These are phyloP conservation scores for Periconia macrospinosa DNA, from an alignment of 2,329 filamentous ascomycete genomes.

Conservation along the genomic window DNA sequence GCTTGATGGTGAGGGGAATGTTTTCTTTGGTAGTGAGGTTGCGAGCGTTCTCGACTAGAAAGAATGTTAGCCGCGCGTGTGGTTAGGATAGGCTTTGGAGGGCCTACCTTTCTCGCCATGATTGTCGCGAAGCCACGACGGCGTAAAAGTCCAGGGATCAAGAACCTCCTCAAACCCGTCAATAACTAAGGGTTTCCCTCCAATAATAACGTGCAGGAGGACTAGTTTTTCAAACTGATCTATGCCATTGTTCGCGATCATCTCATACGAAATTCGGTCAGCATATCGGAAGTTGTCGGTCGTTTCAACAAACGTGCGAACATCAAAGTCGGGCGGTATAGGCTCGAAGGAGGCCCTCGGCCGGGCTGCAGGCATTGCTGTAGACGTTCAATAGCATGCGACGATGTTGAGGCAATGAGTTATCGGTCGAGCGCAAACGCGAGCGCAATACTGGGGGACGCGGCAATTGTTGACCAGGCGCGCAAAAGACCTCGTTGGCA, in stretches of 20 bases:
- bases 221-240: slow-evolving; percentile 86
- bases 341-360: slow-evolving; percentile 91
- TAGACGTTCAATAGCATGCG: slow-evolving; percentile 9
- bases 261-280: slow-evolving; percentile 74
- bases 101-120: slow-evolving; percentile 75
- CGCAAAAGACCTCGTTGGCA: background rate
- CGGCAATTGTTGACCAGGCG: background rate
- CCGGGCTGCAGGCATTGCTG: slow-evolving; percentile 72
- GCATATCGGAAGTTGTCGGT: slow-evolving; percentile 87
- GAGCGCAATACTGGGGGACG: background rate
- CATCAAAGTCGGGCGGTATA: slow-evolving; percentile 81
- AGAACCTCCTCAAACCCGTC: slow-evolving; percentile 81
- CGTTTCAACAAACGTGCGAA: slow-evolving; percentile 72
- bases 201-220: slow-evolving; percentile 76
- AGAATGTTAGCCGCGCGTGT: slow-evolving; percentile 21
- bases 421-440: background rate
- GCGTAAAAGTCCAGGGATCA: slow-evolving; percentile 76
- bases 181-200: slow-evolving; percentile 86
- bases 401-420: background rate
- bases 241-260: slow-evolving; percentile 75
- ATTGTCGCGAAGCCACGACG: slow-evolving; percentile 76
- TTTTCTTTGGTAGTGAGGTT: slow-evolving; percentile 74
- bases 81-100: slow-evolving; percentile 5
- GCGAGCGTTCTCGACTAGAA: slow-evolving; percentile 76
- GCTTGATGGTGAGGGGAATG: slow-evolving; percentile 81